These are phyloP conservation scores for Agarophyton chilense DNA, from an alignment of 23 red algal genomes.

Conservation along the genomic window DNA sequence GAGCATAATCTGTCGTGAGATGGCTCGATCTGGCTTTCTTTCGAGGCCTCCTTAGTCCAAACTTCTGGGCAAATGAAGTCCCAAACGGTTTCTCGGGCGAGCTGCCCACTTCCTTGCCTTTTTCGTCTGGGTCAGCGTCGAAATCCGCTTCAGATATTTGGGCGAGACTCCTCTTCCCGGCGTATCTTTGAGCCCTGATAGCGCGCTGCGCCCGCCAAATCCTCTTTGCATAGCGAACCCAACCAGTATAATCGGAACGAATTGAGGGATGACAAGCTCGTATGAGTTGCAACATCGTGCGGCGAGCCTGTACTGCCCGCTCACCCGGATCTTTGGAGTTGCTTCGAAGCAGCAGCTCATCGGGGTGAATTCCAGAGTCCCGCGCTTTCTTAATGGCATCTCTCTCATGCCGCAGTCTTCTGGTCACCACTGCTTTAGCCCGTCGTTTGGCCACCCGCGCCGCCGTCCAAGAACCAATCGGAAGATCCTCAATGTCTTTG, in stretches of 20 bases:
- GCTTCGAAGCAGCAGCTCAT: conserved; percentile 24
- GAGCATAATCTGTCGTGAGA: conserved; percentile 27
- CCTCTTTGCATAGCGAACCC: conserved; percentile 71
- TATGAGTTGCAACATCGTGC: conserved; percentile 42
- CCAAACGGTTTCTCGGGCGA: conserved; percentile 1
- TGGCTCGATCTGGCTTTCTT: not conserved
- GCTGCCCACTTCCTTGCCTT: not conserved
- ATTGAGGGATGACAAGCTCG: conserved; percentile 43
- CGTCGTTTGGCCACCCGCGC: conserved; percentile 42
- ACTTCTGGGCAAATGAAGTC: conserved; percentile 43
- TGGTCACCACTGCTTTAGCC: conserved; percentile 47
- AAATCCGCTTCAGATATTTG: not conserved
- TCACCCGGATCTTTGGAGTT: conserved; percentile 1
- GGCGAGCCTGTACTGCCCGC: conserved; percentile 13
- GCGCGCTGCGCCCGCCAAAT: conserved; percentile 74
- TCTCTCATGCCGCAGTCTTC: conserved; percentile 4
- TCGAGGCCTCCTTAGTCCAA: conserved; percentile 15
- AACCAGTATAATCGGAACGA: conserved; percentile 51
- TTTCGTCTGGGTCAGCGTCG: conserved; percentile 27
- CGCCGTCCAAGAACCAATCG: conserved; percentile 29
- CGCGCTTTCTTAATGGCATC: not conserved
- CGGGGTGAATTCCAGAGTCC: not conserved
- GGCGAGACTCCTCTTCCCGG: conserved; percentile 7
- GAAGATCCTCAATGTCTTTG: conserved; percentile 78
- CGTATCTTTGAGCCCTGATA: conserved; percentile 47